Base-by-base conservation (phyloP, 2,329 filamentous ascomycete genomes). In the Seiridium unicorne region DNA sequence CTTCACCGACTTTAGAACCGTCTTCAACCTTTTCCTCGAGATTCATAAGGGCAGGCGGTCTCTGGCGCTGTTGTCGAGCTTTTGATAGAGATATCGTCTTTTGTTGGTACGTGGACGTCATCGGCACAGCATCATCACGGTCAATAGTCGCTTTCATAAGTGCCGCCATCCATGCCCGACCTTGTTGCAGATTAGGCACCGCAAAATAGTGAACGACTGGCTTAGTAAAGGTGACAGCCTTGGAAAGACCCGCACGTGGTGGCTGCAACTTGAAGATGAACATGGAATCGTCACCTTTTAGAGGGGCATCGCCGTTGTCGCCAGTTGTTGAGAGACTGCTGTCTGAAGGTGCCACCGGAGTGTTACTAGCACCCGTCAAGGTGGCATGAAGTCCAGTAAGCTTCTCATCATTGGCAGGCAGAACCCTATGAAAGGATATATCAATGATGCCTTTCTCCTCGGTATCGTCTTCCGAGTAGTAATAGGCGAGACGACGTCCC, bases 131-230 rank as follows among this genome's bases (percentile, higher is more conserved):
- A 69, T 90, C 87, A 67, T 99, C 95, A 62, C 94, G 89, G 72
- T 98, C 94, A 68, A 99, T 99, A 1, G 95, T 99, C 9, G 95
- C 95, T 78, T 99, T 99, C 92, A 99, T 96, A 56, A 99, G 79
- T 5, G 95, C 95, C 4, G 93, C 95, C 95, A 99, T 99, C 95
- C 95, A 99, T 46, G 96, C 79, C 10, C 95, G 88, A 13, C 95
- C 95, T 71, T 95, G 87, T 68, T 92, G 88, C 61, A 97, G 80
- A 68, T 90, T 97, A 57, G 96, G 93, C 31, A 97, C 93, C 4
- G 96, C 95, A 74, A 99, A 99, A 74, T 97, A 98, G 74, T 99
- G 95, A 44, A 97, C 91, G 7, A 93, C 95, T 4, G 95, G 95
- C 74, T 97, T 97, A 1, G 95, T 99, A 73, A 99, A 99, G 71